Conservation (phyloP, 1,139 yeast genomes). For the Debaryomyces sp. region DNA sequence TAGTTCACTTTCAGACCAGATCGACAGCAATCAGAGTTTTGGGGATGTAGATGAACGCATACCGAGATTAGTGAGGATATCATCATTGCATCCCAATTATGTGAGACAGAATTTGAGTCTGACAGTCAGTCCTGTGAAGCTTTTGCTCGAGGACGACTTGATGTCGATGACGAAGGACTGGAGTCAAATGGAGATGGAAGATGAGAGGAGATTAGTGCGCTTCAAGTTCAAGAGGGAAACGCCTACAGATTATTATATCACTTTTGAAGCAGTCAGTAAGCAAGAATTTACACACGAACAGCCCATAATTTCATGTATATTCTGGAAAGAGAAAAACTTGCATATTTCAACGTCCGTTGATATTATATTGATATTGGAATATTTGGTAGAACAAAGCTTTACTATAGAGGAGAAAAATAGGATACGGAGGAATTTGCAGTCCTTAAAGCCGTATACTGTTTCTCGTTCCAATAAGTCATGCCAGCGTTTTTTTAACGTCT, state of each 20-base stretch:
- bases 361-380: conserved; percentile 59
- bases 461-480: conserved; percentile 50
- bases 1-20: not conserved
- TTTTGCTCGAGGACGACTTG: conserved; percentile 19
- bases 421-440: conserved; percentile 67
- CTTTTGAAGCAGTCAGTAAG: conserved; percentile 27
- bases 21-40: not conserved
- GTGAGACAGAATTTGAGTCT: conserved; percentile 18
- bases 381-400: conserved; percentile 58
- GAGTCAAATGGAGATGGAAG: conserved; percentile 31
- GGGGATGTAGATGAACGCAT: not conserved
- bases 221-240: conserved; percentile 30
- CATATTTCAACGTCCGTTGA: conserved; percentile 70
- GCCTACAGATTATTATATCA: conserved; percentile 26
- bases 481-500: conserved; percentile 54
- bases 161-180: conserved; percentile 35
- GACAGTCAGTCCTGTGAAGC: conserved; percentile 22
- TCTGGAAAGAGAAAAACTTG: conserved; percentile 55
- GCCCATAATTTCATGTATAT: conserved; percentile 59
- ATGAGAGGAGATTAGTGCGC: conserved; percentile 39
- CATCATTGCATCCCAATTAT: conserved; percentile 22
- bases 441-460: conserved; percentile 64
- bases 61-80: conserved; percentile 22
- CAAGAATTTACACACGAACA: conserved; percentile 25
- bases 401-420: conserved; percentile 72